Evolutionary conservation across 495 filamentous ascomycete genomes (phyloP), one percentile per base, ranked within the genome.

Genomic region (Pyronema omphalodes): DNA sequence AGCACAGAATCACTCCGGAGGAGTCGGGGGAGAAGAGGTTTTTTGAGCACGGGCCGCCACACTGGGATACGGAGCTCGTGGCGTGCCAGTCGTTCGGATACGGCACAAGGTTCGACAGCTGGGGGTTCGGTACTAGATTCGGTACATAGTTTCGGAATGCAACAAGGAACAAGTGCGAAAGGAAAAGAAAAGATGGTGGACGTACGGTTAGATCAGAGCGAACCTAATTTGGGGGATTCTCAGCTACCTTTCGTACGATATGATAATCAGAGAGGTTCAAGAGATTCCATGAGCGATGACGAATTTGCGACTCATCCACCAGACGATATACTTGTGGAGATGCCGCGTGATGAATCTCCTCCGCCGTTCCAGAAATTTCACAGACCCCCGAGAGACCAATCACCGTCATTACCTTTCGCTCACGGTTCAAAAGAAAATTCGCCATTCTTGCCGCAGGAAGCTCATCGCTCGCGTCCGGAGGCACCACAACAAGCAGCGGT

Each of bases 311-410:
- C 73, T 55, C 76, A 79, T 6, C 76, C 79, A 9, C 76, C 81
- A 8, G 74, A 74, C 23, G 79, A 77, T 56, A 68, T 78, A 52
- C 71, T 70, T 57, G 68, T 74, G 48, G 76, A 81, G 56, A 71
- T 72, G 34, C 66, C 73, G 6, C 66, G 60, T n/a, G 78, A 84
- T 55, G 79, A 83, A 50, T 75, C 79, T 37, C 83, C 87, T n/a
- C 78, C 87, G 8, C 78, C 87, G 8, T 84, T 93, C 57, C 91
- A 96, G 61, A 76, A 82, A 56, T 94, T 95, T 66, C 70, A 81
- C 55, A 76, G 73, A 59, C 67, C 69, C 37, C 73, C 77, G 1
- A 14, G 50, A 40, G 35, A 18, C 1, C 60, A 63, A 33, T 55
- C 62, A 33, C 66, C 53, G 19, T 57, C 55, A 49, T 67, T 63